Evolutionary conservation across 495 filamentous ascomycete genomes (phyloP), one percentile per base, ranked within the genome.

Genomic region (Aspergillus carlsbadensis): DNA sequence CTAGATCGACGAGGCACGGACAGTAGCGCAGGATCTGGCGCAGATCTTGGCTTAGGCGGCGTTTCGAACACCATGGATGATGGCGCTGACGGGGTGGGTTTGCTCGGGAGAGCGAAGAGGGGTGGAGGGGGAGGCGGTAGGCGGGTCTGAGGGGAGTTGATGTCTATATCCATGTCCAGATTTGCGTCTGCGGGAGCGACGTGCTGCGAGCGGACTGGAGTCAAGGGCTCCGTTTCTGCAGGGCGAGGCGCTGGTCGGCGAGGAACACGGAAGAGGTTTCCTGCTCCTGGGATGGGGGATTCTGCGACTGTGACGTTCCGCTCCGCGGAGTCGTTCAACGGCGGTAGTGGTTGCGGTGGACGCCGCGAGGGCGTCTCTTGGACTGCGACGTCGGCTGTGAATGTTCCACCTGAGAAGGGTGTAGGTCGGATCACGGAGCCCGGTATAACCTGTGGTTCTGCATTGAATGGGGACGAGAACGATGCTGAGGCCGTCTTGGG

Each of bases 291-390:
- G 47, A 58, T 60, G 43, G 51, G 60, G 15, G 59, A 58, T 29
- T 57, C 56, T 4, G 20, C 44, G 24, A 56, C 56, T 2, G 20
- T 42, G 24, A 56, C 18, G 26, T 15, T 18, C 49, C 62, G 6
- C 57, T 31, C 45, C 1, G 49, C 24, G 24, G 31, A 22, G 36
- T 62, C 54, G 26, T 56, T 39, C 20, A 49, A 60, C 14, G 72
- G 50, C 60, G 65, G 47, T 46, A 62, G 37, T 52, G 69, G 62
- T 52, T 73, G 79, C 0, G 72, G 60, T 15, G 76, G 65, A 15
- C 77, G 71, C 3, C 77, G 76, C 0, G 83, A 79, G 1, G 83
- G 79, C 2, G 84, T 88, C 44, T 82, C 80, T 54, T 78, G 70
- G n/a, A 81, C 62, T 5, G 64, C 57, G 40, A 64, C 52, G 57